Percentiles rank a stretch among this genome's conserved stretches.
These are phyloP conservation scores for Massariosphaeria phaeospora DNA, from an alignment of 495 filamentous ascomycete genomes.

Conservation along the genomic window DNA sequence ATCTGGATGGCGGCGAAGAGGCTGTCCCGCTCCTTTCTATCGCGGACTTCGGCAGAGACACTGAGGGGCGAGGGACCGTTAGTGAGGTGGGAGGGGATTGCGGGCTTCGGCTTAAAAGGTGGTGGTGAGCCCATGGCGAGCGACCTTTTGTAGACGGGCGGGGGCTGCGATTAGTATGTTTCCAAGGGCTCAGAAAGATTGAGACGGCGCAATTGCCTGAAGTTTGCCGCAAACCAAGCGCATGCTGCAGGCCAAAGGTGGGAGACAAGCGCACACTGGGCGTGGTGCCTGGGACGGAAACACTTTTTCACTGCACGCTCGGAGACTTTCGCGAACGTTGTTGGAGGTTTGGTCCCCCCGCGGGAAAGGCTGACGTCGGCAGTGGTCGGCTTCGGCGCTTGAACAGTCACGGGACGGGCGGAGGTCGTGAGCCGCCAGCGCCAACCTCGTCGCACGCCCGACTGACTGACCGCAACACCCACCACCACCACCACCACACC, in stretches of 20 bases:
- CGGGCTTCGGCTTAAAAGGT: conserved; percentile 29
- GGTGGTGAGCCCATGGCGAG: conserved; percentile 24
- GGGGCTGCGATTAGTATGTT: conserved; percentile 7
- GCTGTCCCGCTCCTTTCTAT: conserved; percentile 31
- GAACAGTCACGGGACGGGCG: too few relatives aligned
- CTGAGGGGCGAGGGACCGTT: conserved; percentile 29
- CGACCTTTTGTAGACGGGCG: not conserved
- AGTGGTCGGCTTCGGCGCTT: too few relatives aligned
- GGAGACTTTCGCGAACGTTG: conserved; percentile 1
- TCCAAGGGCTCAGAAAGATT: not conserved
- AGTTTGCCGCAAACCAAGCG: not conserved
- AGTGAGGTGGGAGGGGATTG: conserved; percentile 26
- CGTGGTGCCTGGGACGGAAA: conserved; percentile 8
- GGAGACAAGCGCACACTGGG: too few relatives aligned
- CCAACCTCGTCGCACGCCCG: conserved; percentile 3
- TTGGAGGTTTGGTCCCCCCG: too few relatives aligned
- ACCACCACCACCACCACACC: not conserved
- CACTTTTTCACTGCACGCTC: not conserved
- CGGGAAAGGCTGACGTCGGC: conserved; percentile 13
- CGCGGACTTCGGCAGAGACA: conserved; percentile 23
- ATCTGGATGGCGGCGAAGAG: conserved; percentile 30
- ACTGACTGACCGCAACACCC: too few relatives aligned
- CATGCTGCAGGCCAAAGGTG: not conserved
- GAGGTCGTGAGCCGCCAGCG: not conserved
- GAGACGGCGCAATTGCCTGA: not conserved